phyloP scores from a whole-genome alignment of 2,329 filamentous ascomycete genomes.

The Neofusicoccum kwambonambiense region DNA sequence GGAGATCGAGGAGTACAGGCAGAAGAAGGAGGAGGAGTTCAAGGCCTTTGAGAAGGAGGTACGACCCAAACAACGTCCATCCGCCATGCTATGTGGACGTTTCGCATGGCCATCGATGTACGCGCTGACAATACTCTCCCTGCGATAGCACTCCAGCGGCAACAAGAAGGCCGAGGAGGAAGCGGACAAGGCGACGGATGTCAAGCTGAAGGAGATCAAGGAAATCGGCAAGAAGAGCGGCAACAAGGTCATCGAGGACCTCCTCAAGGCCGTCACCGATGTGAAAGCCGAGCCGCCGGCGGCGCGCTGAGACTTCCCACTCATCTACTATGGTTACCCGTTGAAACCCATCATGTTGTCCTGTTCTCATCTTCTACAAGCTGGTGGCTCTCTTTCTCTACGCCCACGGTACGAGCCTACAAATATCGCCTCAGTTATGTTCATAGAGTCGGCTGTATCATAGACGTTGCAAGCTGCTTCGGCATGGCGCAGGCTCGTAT shows the following conservation, averaged over 20 bases:
- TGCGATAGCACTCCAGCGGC: constrained; percentile 77
- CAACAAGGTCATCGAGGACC: constrained; percentile 74
- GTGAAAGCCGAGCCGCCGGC: constrained; percentile 68
- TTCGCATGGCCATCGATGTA: not conserved
- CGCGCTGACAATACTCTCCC: constrained; percentile 23
- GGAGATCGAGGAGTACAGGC: constrained; percentile 91
- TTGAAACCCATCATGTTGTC: constrained; percentile 16
- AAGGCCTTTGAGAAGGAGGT: constrained; percentile 88
- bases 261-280: constrained; percentile 81
- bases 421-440: constrained; percentile 1
- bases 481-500: not conserved
- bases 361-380: constrained; percentile 7
- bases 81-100: not conserved
- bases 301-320: not conserved
- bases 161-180: constrained; percentile 73
- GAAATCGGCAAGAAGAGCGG: constrained; percentile 76
- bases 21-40: constrained; percentile 89
- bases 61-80: constrained; percentile 22
- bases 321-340: constrained; percentile 5
- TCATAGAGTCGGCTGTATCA: constrained; percentile 17
- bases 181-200: constrained; percentile 76
- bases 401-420: not conserved
- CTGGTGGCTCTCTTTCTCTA: not conserved
- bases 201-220: constrained; percentile 79
- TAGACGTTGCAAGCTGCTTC: constrained; percentile 10